Conservation (phyloP, 805 yeast genomes). For the Starmera dryadoides region DNA sequence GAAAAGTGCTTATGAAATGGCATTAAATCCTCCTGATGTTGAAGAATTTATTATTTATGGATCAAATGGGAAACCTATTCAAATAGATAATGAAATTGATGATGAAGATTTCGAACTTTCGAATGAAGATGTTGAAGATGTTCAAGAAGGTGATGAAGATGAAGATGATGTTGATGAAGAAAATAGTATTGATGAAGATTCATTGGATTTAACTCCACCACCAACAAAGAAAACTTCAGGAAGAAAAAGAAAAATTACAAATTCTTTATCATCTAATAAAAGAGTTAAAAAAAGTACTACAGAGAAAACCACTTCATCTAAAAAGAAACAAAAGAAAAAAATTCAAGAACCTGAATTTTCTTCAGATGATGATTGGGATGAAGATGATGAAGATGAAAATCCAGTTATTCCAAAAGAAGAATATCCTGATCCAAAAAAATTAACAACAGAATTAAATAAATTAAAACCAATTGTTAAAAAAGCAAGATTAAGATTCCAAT, state of each 20-base stretch:
- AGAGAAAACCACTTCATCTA: conserved; percentile 16
- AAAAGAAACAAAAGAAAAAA: conserved; percentile 2
- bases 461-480: conserved; percentile 15
- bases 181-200: conserved; percentile 20
- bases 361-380: conserved; percentile 21
- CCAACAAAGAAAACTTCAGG: conserved; percentile 4
- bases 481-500: conserved; percentile 23
- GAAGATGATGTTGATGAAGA: conserved; percentile 20
- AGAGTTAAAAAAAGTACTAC: no score
- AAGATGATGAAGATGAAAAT: conserved; percentile 9
- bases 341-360: conserved; percentile 15
- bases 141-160: conserved; percentile 25
- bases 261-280: conserved; percentile 14
- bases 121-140: conserved; percentile 7
- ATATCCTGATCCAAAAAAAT: conserved; percentile 10
- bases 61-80: conserved; percentile 32
- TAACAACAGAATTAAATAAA: conserved; percentile 9
- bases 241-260: conserved; percentile 8
- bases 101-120: conserved; percentile 23
- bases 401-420: conserved; percentile 13
- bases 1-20: conserved; percentile 45
- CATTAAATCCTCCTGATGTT: conserved; percentile 41
- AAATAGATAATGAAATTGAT: conserved; percentile 23
- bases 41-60: conserved; percentile 38
- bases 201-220: conserved; percentile 14